A percentile compares a stretch with the other conserved stretches of the same genome.
These are phyloP conservation scores for Talaromyces nanjingensis DNA, from an alignment of 495 filamentous ascomycete genomes.

Conservation along the genomic window DNA sequence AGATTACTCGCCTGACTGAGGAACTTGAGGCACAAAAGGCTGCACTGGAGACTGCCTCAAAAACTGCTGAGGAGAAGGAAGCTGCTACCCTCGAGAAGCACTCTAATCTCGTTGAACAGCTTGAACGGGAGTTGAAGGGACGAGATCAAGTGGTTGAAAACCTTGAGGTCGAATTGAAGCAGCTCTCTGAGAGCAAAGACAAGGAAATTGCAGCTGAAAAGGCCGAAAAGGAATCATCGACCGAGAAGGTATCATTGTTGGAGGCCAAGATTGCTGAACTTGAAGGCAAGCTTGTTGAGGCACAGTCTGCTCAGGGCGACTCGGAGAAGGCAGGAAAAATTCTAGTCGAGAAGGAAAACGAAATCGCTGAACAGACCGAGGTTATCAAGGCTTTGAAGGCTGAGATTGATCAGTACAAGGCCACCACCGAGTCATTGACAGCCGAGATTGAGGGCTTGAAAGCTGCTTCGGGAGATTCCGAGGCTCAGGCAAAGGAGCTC, in stretches of 20 bases:
- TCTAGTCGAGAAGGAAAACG: constrained; percentile 32
- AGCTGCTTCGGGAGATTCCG: constrained; percentile 22
- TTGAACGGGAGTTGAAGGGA: constrained; percentile 34
- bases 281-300: constrained; percentile 30
- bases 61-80: constrained; percentile 30
- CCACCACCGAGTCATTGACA: constrained; percentile 26
- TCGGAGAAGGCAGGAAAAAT: constrained; percentile 20
- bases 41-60: constrained; percentile 21
- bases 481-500: constrained; percentile 32
- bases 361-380: constrained; percentile 31
- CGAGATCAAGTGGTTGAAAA: constrained; percentile 37
- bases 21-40: constrained; percentile 32
- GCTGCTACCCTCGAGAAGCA: constrained; percentile 26
- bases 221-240: constrained; percentile 35
- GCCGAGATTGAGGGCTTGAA: constrained; percentile 28
- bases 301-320: constrained; percentile 25
- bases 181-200: constrained; percentile 30
- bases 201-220: constrained; percentile 37
- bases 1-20: constrained; percentile 31
- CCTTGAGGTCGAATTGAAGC: constrained; percentile 36
- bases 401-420: constrained; percentile 30
- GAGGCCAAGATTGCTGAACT: constrained; percentile 32
- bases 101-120: constrained; percentile 22
- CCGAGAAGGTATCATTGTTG: constrained; percentile 22
- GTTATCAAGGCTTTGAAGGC: constrained; percentile 27